Base-by-base conservation (phyloP, 2,329 filamentous ascomycete species). In the Diaporthe ampelina region DNA sequence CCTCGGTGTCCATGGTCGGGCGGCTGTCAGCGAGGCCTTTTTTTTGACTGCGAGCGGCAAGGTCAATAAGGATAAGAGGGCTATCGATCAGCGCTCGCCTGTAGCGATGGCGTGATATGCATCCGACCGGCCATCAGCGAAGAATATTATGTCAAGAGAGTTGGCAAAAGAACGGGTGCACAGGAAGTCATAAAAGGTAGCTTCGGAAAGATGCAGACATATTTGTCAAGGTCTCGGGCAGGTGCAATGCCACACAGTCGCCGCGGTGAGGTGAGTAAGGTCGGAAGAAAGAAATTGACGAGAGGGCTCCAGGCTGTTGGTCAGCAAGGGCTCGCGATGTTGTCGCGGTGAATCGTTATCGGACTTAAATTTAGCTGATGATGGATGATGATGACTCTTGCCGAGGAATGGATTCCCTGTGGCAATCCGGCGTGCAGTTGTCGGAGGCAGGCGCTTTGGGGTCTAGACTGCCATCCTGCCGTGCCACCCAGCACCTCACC, bases 1-100 rank as follows among this genome's bases (percentile, higher is more conserved):
- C 88, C 78, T 89, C 86, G 76, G 81, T 50, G 21, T 76, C 73
- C 75, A 74, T 74, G 54, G 40, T 69, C 32, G 43, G 15, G 32
- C 21, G 40, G 32, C 21, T 52, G 32, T 32, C 21, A 50, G 13
- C 40, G 26, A 32, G 57, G 17, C 58, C 45, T 19, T 37, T 3
- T 37, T 3, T 35, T 7, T 67, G 29, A 37, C 21, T 10, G 21
- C 13, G n/a, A 40, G 21, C 32, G 32, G 45, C 6, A 52, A 32
- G 21, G 45, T 19, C 63, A 37, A 29, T 52, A n/a, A 24, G 13
- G 29, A 15, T 37, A 11, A 52, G 63, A 52, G 63, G 45, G 63
- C 63, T 67, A 2, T 37, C 29, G n/a, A 50, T 52, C 43, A 71
- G 45, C 43, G 26, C 69, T 72, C 57, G 57, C 58, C 43, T 24